phyloP scores from a whole-genome alignment of 768 basidiomycete species.

The Ramaria sp. region DNA sequence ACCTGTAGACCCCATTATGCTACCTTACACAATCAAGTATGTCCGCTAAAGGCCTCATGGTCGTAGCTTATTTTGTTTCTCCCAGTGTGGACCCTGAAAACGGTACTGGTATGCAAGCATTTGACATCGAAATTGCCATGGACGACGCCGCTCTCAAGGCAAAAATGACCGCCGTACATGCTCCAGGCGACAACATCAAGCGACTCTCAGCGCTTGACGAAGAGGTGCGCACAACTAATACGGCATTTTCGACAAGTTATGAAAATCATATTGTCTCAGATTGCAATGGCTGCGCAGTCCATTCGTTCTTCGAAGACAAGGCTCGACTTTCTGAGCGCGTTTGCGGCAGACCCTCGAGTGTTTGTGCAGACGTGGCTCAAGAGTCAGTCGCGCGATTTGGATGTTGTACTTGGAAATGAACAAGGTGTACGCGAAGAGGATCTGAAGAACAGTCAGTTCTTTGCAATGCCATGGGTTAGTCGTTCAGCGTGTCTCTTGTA shows the following conservation, averaged over 20 bases:
- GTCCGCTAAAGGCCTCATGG: conserved; percentile 9
- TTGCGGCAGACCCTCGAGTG: conserved; percentile 64
- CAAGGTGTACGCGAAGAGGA: conserved; percentile 80
- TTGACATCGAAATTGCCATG: conserved; percentile 82
- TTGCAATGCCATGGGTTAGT: conserved; percentile 79
- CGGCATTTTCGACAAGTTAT: neutral
- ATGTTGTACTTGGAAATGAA: conserved; percentile 74
- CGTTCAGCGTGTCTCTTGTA: neutral
- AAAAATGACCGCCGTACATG: conserved; percentile 57
- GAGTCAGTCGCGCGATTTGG: conserved; percentile 85
- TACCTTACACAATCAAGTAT: conserved; percentile 70
- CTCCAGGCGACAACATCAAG: conserved; percentile 58
- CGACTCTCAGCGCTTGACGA: conserved; percentile 72
- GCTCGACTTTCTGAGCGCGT: conserved; percentile 74
- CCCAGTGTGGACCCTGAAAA: conserved; percentile 39
- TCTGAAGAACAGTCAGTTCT: conserved; percentile 80
- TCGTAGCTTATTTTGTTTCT: neutral
- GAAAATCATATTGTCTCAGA: conserved; percentile 30
- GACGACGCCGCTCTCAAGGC: conserved; percentile 69
- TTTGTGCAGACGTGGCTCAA: conserved; percentile 89
- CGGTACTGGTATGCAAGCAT: conserved; percentile 51
- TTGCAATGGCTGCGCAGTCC: conserved; percentile 74
- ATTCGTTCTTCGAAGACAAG: conserved; percentile 83
- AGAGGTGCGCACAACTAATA: conserved; percentile 44
- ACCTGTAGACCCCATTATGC: conserved; percentile 68